Percentiles rank a stretch among this genome's conserved stretches.
phyloP scores from a whole-genome alignment of 2,329 filamentous ascomycete species.

The Penicillium sp. region DNA sequence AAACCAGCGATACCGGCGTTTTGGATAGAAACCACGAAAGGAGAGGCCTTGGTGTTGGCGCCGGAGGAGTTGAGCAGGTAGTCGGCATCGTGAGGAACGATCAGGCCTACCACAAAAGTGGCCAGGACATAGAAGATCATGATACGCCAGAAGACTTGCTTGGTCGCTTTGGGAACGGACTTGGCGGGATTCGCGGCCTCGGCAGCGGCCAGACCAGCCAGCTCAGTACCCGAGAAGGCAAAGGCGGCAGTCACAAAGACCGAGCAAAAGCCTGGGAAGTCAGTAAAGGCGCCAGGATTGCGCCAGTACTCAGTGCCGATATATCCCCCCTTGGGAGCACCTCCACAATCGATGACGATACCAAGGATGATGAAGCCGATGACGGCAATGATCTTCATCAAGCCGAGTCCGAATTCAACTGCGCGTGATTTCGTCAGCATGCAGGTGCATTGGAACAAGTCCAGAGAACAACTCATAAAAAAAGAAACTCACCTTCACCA shows the following conservation, averaged over 20 bases:
- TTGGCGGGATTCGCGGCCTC: slow-evolving; percentile 49
- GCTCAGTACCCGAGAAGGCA: slow-evolving; percentile 52
- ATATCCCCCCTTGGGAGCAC: slow-evolving; percentile 42
- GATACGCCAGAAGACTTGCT: slow-evolving; percentile 49
- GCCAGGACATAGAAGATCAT: slow-evolving; percentile 46
- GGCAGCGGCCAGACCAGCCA: slow-evolving; percentile 49
- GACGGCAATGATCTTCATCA: slow-evolving; percentile 54
- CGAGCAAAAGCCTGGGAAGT: slow-evolving; percentile 49
- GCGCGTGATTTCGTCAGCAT: not conserved
- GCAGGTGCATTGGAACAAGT: too few species aligned
- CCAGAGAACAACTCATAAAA: too few species aligned
- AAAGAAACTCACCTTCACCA: slow-evolving; percentile 15
- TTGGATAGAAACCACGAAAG: slow-evolving; percentile 61
- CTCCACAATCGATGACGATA: slow-evolving; percentile 53
- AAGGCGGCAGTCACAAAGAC: slow-evolving; percentile 55
- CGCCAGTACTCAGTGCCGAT: slow-evolving; percentile 24
- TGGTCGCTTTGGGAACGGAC: slow-evolving; percentile 44
- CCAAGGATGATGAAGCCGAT: slow-evolving; percentile 69
- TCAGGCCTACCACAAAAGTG: slow-evolving; percentile 42
- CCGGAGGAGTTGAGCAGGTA: slow-evolving; percentile 38
- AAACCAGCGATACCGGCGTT: slow-evolving; percentile 56
- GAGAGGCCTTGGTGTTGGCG: slow-evolving; percentile 47
- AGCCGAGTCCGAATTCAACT: slow-evolving; percentile 54
- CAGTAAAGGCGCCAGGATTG: slow-evolving; percentile 41
- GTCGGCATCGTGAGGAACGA: slow-evolving; percentile 37